A percentile compares a stretch with the other conserved stretches of the same genome.
Evolutionary conservation across 1,284 basidiomycete genomes (phyloP).

Genomic region (Anthracocystis walkeri): DNA sequence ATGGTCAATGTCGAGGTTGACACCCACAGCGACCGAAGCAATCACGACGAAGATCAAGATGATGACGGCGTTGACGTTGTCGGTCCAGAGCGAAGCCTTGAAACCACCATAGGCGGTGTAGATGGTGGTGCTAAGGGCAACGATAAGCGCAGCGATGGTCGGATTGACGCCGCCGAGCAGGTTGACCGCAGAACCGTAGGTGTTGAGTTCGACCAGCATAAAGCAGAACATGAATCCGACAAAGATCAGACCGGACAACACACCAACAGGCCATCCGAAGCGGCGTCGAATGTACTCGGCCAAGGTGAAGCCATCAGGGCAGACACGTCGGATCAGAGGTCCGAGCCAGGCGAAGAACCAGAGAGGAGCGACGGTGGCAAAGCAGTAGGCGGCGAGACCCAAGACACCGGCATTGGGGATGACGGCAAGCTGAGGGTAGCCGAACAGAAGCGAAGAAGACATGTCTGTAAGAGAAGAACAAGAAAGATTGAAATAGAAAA

Average conservation of each 20-base stretch:
- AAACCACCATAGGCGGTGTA: slow-evolving; percentile 70
- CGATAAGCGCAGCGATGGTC: slow-evolving; percentile 65
- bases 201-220: slow-evolving; percentile 69
- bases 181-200: slow-evolving; percentile 63
- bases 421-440: slow-evolving; percentile 68
- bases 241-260: slow-evolving; percentile 64
- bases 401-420: slow-evolving; percentile 67
- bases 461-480: slow-evolving; percentile 56
- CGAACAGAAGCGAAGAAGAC: slow-evolving; percentile 67
- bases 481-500: background rate
- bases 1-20: slow-evolving; percentile 62
- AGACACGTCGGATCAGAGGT: slow-evolving; percentile 63
- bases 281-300: slow-evolving; percentile 67
- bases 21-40: slow-evolving; percentile 62
- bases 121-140: slow-evolving; percentile 66
- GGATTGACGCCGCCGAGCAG: slow-evolving; percentile 61
- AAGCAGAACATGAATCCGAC: slow-evolving; percentile 70
- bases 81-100: slow-evolving; percentile 69
- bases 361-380: slow-evolving; percentile 65
- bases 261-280: slow-evolving; percentile 67
- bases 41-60: slow-evolving; percentile 67
- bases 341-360: slow-evolving; percentile 68
- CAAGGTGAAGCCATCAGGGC: slow-evolving; percentile 69
- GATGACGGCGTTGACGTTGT: slow-evolving; percentile 68
- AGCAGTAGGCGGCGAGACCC: slow-evolving; percentile 65